phyloP scores from a whole-genome alignment of 2,329 filamentous ascomycete genomes.

The Colletotrichum aenigma region DNA sequence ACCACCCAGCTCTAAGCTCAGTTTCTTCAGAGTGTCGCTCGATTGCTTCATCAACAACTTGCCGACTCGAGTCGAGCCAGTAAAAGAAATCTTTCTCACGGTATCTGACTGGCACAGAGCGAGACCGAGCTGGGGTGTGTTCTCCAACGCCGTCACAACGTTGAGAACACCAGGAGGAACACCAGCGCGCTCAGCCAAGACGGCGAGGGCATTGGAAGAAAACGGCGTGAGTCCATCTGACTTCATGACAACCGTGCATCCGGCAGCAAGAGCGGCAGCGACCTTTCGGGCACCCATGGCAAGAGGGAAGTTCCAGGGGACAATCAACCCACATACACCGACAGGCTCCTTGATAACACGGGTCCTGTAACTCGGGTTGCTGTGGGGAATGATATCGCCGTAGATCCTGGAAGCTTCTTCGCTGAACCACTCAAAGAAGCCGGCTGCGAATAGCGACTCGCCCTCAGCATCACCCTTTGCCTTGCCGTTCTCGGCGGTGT shows the following conservation, averaged over 20 bases:
- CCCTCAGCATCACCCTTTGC: conserved; percentile 72
- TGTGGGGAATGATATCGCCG: conserved; percentile 76
- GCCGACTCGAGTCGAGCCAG: conserved; percentile 74
- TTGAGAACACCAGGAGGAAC: conserved; percentile 92
- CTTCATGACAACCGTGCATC: conserved; percentile 92
- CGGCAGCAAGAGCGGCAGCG: conserved; percentile 85
- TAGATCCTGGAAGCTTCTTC: conserved; percentile 78
- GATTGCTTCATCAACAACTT: conserved; percentile 89
- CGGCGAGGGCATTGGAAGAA: conserved; percentile 84
- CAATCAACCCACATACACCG: conserved; percentile 82
- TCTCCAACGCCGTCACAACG: conserved; percentile 78
- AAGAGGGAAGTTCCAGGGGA: conserved; percentile 86
- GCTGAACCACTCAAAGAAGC: conserved; percentile 82
- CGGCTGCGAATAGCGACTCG: conserved; percentile 74
- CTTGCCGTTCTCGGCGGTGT: conserved; percentile 74
- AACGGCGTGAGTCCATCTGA: conserved; percentile 91
- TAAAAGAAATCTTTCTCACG: conserved; percentile 92
- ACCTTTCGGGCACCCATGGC: conserved; percentile 77
- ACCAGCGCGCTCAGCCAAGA: conserved; percentile 84
- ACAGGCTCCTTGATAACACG: conserved; percentile 83
- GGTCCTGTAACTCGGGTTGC: conserved; percentile 64
- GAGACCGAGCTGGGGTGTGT: conserved; percentile 81
- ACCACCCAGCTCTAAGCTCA: conserved; percentile 89
- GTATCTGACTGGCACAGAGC: conserved; percentile 76
- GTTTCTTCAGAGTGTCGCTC: conserved; percentile 79